These are phyloP conservation scores for Coniochaeta prunicola DNA, from an alignment of 2,329 filamentous ascomycete species.

Conservation along the genomic window DNA sequence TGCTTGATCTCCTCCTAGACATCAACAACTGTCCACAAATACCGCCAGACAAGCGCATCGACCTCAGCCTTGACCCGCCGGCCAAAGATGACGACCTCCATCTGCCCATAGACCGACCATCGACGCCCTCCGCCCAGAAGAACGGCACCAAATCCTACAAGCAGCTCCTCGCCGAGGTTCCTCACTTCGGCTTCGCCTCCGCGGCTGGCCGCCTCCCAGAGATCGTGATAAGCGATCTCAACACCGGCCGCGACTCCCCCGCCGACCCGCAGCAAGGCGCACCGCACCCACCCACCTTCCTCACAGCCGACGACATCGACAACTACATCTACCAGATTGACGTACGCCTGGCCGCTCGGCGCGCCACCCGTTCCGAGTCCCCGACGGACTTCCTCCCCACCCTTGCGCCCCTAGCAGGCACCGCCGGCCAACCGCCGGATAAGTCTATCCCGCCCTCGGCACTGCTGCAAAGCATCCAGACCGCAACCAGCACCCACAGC, in stretches of 20 bases:
- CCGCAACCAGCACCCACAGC: conserved; percentile 21
- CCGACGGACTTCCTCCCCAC: conserved; percentile 30
- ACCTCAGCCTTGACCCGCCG: conserved; percentile 49
- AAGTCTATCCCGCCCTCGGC: background rate
- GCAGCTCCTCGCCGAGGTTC: conserved; percentile 43
- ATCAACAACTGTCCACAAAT: conserved; percentile 81
- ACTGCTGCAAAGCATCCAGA: conserved; percentile 25
- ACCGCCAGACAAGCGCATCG: conserved; percentile 65
- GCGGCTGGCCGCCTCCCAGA: conserved; percentile 58
- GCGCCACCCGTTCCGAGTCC: background rate
- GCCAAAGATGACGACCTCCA: conserved; percentile 50
- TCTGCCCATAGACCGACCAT: conserved; percentile 77
- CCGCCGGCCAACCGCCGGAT: conserved; percentile 22
- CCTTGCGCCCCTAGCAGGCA: conserved; percentile 39
- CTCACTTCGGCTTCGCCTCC: conserved; percentile 42
- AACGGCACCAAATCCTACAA: conserved; percentile 39
- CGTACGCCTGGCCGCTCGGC: conserved; percentile 24
- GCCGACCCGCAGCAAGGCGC: conserved; percentile 42
- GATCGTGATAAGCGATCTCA: conserved; percentile 37
- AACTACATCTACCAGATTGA: conserved; percentile 66
- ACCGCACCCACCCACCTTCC: conserved; percentile 55
- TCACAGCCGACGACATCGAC: conserved; percentile 64
- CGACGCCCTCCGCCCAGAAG: conserved; percentile 35
- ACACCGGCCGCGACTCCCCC: conserved; percentile 28
- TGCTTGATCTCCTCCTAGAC: conserved; percentile 83